Evolutionary conservation across 495 filamentous ascomycete species (phyloP).

Genomic region (Paragyromitra xinjiangensis): DNA sequence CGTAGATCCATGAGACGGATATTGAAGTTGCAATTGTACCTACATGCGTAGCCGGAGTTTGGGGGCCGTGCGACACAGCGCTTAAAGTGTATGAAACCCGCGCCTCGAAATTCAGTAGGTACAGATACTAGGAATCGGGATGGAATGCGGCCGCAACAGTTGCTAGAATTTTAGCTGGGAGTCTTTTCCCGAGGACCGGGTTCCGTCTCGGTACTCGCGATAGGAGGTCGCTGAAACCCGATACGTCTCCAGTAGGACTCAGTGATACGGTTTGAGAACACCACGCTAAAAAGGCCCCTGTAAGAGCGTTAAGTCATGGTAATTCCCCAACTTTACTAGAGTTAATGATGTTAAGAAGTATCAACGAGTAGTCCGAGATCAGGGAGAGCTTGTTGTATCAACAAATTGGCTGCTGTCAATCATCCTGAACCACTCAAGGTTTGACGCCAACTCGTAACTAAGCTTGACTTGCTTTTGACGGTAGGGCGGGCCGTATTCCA

Average conservation of each 20-base stretch:
- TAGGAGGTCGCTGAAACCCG: slow-evolving; percentile 30
- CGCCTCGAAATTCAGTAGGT: not conserved
- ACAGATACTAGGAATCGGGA: not conserved
- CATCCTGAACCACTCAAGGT: slow-evolving; percentile 3
- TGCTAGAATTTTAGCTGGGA: not conserved
- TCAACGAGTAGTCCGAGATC: not conserved
- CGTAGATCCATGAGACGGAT: not conserved
- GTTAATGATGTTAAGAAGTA: not conserved
- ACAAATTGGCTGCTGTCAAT: not conserved
- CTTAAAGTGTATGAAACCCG: slow-evolving; percentile 19
- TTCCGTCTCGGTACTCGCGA: too few relatives aligned
- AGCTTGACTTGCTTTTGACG: slow-evolving; percentile 8
- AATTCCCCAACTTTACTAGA: not conserved
- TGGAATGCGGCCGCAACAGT: not conserved
- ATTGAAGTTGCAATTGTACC: not conserved
- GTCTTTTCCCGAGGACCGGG: slow-evolving; percentile 4
- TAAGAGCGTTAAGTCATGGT: not conserved
- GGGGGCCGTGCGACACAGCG: slow-evolving; percentile 13
- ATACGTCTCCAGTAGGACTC: slow-evolving; percentile 18
- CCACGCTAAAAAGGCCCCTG: not conserved
- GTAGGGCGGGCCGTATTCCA: not conserved
- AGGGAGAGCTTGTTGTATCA: slow-evolving; percentile 3
- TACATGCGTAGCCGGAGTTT: not conserved
- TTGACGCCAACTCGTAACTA: slow-evolving; percentile 7
- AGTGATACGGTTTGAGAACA: not conserved